Percentiles rank a stretch among this genome's conserved stretches.
These are phyloP conservation scores for Adansonia madagascariensis DNA, from an alignment of 441 rosid genomes.

Conservation along the genomic window DNA sequence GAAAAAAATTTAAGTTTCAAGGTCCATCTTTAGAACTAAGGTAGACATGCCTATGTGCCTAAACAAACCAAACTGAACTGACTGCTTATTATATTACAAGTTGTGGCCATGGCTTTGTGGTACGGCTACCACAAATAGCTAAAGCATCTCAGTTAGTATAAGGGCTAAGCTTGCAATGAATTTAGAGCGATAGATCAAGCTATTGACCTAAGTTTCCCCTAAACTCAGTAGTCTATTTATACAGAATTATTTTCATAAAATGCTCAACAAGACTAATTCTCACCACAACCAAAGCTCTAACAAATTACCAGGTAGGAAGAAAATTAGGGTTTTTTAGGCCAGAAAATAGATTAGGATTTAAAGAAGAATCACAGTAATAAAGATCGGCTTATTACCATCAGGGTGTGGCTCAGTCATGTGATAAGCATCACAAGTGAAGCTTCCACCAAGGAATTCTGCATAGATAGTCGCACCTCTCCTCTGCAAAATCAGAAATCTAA, in stretches of 20 bases:
- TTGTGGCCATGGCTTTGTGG: background rate
- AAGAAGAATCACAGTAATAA: background rate
- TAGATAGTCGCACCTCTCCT: slow-evolving; percentile 87
- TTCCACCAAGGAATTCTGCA: slow-evolving; percentile 96
- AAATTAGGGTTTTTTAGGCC: too few relatives aligned
- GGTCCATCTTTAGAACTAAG: background rate
- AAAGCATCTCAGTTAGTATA: background rate
- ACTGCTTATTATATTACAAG: background rate
- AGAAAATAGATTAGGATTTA: background rate
- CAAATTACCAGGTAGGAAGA: background rate
- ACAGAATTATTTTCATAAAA: background rate
- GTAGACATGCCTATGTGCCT: background rate
- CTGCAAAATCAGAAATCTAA: slow-evolving; percentile 48
- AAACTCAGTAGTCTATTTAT: background rate
- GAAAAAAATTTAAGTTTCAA: background rate
- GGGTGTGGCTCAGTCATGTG: slow-evolving; percentile 97
- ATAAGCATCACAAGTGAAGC: slow-evolving; percentile 95
- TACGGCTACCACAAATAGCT: background rate
- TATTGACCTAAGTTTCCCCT: background rate
- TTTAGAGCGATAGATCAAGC: background rate
- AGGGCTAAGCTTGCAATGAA: background rate
- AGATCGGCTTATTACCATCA: slow-evolving; percentile 61
- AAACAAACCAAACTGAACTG: background rate
- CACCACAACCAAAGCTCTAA: background rate
- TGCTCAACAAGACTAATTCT: background rate